Evolutionary conservation across 2,329 filamentous ascomycete species (phyloP).

Genomic region (Scytalidium lignicola): DNA sequence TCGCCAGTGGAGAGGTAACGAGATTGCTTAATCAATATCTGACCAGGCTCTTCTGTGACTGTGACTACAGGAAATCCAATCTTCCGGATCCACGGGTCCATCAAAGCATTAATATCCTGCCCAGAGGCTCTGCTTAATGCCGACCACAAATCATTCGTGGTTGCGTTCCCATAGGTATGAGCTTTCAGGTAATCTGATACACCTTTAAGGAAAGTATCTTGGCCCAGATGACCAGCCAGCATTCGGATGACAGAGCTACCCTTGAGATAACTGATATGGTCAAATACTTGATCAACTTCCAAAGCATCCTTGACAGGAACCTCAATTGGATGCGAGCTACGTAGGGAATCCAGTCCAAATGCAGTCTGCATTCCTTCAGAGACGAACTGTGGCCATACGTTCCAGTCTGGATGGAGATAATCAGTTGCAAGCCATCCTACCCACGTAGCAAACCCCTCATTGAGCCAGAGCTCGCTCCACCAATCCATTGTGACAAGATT

Average conservation of each 20-base stretch:
- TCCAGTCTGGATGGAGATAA: slow-evolving; percentile 91
- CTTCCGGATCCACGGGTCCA: slow-evolving; percentile 92
- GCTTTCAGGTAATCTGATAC: slow-evolving; percentile 85
- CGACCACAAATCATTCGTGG: slow-evolving; percentile 85
- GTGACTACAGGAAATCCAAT: slow-evolving; percentile 92
- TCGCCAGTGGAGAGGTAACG: slow-evolving; percentile 91
- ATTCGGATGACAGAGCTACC: slow-evolving; percentile 95
- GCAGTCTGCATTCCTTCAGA: slow-evolving; percentile 91
- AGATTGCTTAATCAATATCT: slow-evolving; percentile 77
- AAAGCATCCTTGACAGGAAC: slow-evolving; percentile 90
- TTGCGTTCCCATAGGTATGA: slow-evolving; percentile 85
- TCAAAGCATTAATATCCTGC: slow-evolving; percentile 78
- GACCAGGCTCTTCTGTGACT: slow-evolving; percentile 74
- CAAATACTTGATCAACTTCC: slow-evolving; percentile 97
- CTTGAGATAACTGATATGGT: slow-evolving; percentile 94
- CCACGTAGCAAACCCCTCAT: slow-evolving; percentile 97
- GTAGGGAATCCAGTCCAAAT: slow-evolving; percentile 82
- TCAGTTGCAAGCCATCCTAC: slow-evolving; percentile 92
- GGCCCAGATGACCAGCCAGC: slow-evolving; percentile 84
- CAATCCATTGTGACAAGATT: slow-evolving; percentile 96
- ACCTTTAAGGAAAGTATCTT: slow-evolving; percentile 83
- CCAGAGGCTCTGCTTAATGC: slow-evolving; percentile 84
- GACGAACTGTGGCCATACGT: slow-evolving; percentile 96
- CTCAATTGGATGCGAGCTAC: slow-evolving; percentile 92
- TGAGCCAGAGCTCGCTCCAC: slow-evolving; percentile 92